Base-by-base conservation (phyloP, 2,329 filamentous ascomycete genomes). In the Colletotrichum sp. region DNA sequence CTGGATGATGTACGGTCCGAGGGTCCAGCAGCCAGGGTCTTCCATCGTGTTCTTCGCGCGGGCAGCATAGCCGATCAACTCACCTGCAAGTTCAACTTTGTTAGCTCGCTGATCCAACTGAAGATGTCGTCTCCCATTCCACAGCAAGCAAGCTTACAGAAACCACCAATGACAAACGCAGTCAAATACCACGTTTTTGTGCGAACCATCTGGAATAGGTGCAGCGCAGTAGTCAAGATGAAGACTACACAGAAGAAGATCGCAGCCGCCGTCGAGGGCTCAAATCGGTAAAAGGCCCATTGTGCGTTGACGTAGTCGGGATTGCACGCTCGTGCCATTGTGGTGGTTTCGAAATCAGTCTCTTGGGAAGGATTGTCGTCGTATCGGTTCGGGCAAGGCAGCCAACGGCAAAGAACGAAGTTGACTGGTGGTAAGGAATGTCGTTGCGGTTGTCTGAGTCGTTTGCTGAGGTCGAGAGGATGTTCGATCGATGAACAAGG, bases 1-100 rank as follows among this genome's bases (percentile, higher is more conserved):
- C 77, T 88, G 85, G 16, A 87, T 79, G 61, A 88, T 82, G 78
- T 84, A 88, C 3, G 61, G 87, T 4, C 10, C 80, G 4, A 87
- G 84, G 1, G 87, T 88, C 56, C 88, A 87, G 80, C 84, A 84
- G 13, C 74, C 70, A n/a, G 74, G 70, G 2, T 76, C 15, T 16
- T 76, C 71, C 22, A 60, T 16, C 6, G 75, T 67, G 55, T 69
- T 71, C 39, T 74, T 70, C 27, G 67, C 56, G 16, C 75, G 62
- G 5, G 60, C 39, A 10, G 65, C 68, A 27, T 77, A 77, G 32
- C 74, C 76, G 32, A 77, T 43, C 2, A 74, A 28, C 22, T 76
- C 74, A 34, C 74, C 70, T 74, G 22, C 78, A 25, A 5, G 4
- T n/a, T n/a, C 30, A 30, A 4, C 22, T 10, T n/a, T 8, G 12